Evolutionary conservation across 2,329 filamentous ascomycete species (phyloP).

Genomic region (Sporothrix mexicana): DNA sequence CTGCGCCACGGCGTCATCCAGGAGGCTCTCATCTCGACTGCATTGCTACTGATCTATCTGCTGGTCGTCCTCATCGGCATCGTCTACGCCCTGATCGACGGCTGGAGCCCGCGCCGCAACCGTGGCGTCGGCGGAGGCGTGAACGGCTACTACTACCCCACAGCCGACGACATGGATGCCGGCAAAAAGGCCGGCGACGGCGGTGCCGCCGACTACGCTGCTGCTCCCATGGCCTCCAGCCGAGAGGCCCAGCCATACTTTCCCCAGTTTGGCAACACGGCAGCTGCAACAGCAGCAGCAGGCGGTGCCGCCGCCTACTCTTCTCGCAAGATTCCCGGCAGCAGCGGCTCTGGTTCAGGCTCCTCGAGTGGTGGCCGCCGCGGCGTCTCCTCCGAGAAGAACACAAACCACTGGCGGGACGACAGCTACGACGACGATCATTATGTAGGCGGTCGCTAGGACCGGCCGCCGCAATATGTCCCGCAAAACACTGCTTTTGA

Average conservation of each 20-base stretch:
- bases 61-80: constrained; percentile 77
- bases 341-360: neutral
- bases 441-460: constrained; percentile 40
- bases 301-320: constrained; percentile 36
- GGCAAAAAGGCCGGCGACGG: neutral
- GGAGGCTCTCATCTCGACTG: constrained; percentile 80
- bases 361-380: constrained; percentile 31
- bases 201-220: constrained; percentile 17
- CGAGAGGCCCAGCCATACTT: constrained; percentile 14
- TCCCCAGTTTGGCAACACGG: constrained; percentile 33
- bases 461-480: constrained; percentile 30
- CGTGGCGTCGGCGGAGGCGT: constrained; percentile 62
- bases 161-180: neutral
- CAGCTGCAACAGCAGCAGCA: constrained; percentile 31
- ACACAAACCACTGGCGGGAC: constrained; percentile 45
- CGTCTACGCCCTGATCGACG: constrained; percentile 66
- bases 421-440: constrained; percentile 48
- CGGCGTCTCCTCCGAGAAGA: constrained; percentile 39
- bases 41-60: constrained; percentile 77
- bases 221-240: neutral
- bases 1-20: constrained; percentile 71
- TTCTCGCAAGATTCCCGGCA: constrained; percentile 7
- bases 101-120: constrained; percentile 61
- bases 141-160: constrained; percentile 42
- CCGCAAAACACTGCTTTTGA: neutral